Conservation (phyloP, 768 basidiomycete species). For the Serendipita indica region DNA sequence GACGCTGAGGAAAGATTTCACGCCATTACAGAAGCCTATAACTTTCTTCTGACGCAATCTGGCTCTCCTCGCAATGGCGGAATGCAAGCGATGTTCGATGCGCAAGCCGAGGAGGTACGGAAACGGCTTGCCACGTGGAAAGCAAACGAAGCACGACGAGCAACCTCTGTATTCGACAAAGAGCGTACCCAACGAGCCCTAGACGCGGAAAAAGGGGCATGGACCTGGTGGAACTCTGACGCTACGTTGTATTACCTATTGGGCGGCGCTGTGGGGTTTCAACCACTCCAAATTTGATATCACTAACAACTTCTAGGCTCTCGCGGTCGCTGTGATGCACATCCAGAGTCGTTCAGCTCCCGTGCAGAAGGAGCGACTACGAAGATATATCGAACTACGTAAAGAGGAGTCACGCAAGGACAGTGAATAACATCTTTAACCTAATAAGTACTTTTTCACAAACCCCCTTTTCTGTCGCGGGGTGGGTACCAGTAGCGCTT, state of each 20-base stretch:
- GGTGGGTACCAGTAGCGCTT: not conserved
- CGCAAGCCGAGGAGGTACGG: not conserved
- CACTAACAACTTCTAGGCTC: not conserved
- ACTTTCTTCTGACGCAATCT: not conserved
- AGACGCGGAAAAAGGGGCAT: not conserved
- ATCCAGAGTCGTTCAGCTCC: not conserved
- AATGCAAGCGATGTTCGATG: not conserved
- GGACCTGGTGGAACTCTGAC: slow-evolving; percentile 4
- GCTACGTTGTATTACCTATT: not conserved
- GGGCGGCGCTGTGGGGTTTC: not conserved
- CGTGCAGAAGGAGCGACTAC: not conserved
- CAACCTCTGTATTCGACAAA: not conserved
- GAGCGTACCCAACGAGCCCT: not conserved
- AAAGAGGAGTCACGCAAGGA: too few relatives aligned
- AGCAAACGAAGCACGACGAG: not conserved
- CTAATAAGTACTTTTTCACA: not conserved
- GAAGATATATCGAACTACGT: not conserved
- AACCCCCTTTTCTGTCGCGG: slow-evolving; percentile 5
- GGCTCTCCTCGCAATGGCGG: not conserved
- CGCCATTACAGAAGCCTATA: not conserved
- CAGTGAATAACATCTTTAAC: too few relatives aligned
- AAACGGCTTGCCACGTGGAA: not conserved
- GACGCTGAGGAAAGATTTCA: slow-evolving; percentile 5
- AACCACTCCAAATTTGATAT: not conserved
- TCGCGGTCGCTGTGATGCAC: not conserved